phyloP scores from a whole-genome alignment of 2,329 filamentous ascomycete genomes.

The Neonectria coccinea region DNA sequence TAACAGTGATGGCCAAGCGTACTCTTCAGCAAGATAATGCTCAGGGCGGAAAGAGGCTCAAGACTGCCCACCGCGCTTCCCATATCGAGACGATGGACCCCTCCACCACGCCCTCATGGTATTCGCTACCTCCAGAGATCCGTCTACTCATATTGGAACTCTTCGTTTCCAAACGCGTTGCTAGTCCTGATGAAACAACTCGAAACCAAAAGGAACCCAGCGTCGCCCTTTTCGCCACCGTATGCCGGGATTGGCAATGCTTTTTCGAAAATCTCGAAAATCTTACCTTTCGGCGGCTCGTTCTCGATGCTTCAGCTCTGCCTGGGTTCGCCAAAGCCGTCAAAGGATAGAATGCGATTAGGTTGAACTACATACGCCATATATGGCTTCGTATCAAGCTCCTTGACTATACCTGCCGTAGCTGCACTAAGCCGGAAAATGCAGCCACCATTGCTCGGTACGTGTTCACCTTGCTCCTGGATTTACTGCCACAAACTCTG shows the following conservation, averaged over 20 bases:
- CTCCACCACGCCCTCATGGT: background rate
- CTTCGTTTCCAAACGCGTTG: background rate
- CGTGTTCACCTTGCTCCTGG: background rate
- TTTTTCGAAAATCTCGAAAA: conserved; percentile 24
- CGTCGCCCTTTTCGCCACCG: conserved; percentile 1
- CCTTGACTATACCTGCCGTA: background rate
- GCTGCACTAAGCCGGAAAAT: conserved; percentile 3
- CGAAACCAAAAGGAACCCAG: background rate
- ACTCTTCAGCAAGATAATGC: background rate
- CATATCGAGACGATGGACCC: background rate
- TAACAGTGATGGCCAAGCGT: background rate
- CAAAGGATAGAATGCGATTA: background rate
- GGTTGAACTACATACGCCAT: conserved; percentile 17
- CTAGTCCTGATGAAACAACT: background rate
- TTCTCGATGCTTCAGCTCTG: background rate
- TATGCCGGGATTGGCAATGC: conserved; percentile 19
- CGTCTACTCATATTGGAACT: background rate
- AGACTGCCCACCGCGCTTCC: background rate
- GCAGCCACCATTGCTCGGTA: background rate
- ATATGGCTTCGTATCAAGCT: conserved; percentile 21
- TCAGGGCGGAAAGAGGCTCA: background rate
- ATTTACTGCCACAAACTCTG: background rate
- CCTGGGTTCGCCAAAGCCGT: background rate
- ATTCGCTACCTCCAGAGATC: background rate
- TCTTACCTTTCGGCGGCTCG: conserved; percentile 22